Percentiles rank a stretch among this genome's conserved stretches.
phyloP scores from a whole-genome alignment of 257 asterid genomes.

The Hygrophila difformis region DNA sequence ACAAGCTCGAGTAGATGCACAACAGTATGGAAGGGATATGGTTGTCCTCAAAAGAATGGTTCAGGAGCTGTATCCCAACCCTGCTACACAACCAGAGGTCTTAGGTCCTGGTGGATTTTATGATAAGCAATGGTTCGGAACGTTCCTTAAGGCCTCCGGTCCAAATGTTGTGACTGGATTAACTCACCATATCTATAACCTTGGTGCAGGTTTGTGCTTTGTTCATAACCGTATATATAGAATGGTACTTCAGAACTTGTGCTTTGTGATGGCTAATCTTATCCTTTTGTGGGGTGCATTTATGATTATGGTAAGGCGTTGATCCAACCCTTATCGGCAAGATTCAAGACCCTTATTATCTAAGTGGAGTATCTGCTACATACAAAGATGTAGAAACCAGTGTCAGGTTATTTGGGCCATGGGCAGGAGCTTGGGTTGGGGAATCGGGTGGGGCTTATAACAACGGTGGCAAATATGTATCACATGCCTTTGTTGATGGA shows the following conservation, averaged over 20 bases:
- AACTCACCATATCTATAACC: conserved; percentile 78
- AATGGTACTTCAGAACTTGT: no score
- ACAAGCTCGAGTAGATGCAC: conserved; percentile 42
- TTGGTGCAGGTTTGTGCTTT: conserved; percentile 51
- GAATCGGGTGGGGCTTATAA: conserved; percentile 89
- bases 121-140: conserved; percentile 49
- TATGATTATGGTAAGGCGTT: conserved; percentile 40
- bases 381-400: conserved; percentile 29
- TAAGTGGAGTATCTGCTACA: conserved; percentile 37
- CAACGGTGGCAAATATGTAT: conserved; percentile 75
- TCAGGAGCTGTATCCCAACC: conserved; percentile 32
- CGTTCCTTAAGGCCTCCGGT: conserved; percentile 41
- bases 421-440: conserved; percentile 79
- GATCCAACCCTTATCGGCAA: conserved; percentile 48
- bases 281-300: no score
- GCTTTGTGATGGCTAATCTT: no score
- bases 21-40: conserved; percentile 63
- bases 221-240: no score
- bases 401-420: conserved; percentile 38
- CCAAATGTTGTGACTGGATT: conserved; percentile 61
- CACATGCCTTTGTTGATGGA: conserved; percentile 62
- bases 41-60: conserved; percentile 38
- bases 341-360: conserved; percentile 58
- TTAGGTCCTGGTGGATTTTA: conserved; percentile 81
- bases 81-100: conserved; percentile 36